Base-by-base conservation (phyloP, 2,329 filamentous ascomycete genomes). In the Chaetomiaceae sp. region DNA sequence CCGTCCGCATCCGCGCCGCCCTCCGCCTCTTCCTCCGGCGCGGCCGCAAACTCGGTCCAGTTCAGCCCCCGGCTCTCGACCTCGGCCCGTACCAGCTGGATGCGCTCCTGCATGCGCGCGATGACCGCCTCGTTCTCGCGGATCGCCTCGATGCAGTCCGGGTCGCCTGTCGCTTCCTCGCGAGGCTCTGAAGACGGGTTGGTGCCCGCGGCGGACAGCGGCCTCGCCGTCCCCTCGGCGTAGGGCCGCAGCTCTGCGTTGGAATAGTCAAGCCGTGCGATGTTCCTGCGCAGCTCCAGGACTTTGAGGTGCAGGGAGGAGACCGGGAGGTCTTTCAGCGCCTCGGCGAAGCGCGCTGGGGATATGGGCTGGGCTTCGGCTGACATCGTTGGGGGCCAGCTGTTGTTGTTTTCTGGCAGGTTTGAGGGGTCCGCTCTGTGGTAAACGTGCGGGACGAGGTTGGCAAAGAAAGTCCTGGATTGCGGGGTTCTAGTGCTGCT, bases 141-240 rank as follows among this genome's bases (percentile, higher is more conserved):
- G 60, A 89, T 85, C 48, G 85, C 86, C 48, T 88, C 84, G 55
- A 79, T 68, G 69, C 86, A 90, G 62, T 86, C 84, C 51, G 72
- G 71, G 60, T 90, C 86, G 14, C 29, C 22, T 12, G 14, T 14
- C 10, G 15, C 14, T 19, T 24, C 18, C n/a, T 5, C n/a, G 9
- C 34, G 15, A 2, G 6, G 17, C 38, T 19, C 11, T 40, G 4
- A n/a, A n/a, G n/a, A n/a, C n/a, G n/a, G n/a, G n/a, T n/a, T n/a
- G n/a, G n/a, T n/a, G n/a, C n/a, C 45, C 32, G 52, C 50, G 34
- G 60, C 55, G 15, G 58, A n/a, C 53, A 48, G 40, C 56, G 67
- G 59, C 0, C 65, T 58, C 3, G 62, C 63, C 18, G 61, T 59
- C 22, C 73, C 74, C 12, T 80, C 73, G 46, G 83, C 82, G 57